Evolutionary conservation across 139 green algal genomes (phyloP), one percentile per base, ranked within the genome.

Genomic region (Protoeuglena noctilucae): DNA sequence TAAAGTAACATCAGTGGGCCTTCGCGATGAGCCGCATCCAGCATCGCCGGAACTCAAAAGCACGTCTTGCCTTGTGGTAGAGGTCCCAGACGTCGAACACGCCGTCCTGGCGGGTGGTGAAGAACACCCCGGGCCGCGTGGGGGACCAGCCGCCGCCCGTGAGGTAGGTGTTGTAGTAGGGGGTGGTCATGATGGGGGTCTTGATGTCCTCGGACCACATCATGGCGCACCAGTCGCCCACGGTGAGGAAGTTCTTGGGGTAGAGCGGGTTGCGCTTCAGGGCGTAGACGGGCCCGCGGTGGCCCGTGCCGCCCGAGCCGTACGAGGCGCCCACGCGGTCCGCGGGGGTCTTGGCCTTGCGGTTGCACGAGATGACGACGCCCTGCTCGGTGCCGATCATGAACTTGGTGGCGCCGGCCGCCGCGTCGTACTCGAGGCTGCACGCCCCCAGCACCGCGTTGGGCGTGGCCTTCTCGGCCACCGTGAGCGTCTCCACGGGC

Each of bases 161-260:
- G 53, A 94, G 59, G 63, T 93, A 84, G 23, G 62, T 67, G 48
- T 53, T 34, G 61, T 79, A 67, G 70, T 93, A 95, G 30, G 70
- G 76, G 46, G 79, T 87, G 52, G 74, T 82, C 27, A 95, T 79
- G 64, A 95, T 82, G 62, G 86, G 81, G 17, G 72, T 81, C 61
- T 75, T 75, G 51, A 94, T 60, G 71, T 95, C 87, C 60, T 95
- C 87, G 39, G 78, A 87, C 87, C 87, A 95, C 28, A 95, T 59
- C 2, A 85, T 68, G 31, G 79, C 77, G 0, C 81, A 88, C 87
- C 87, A 95, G 77, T 95, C 87, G 25, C 83, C 87, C 23, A 86
- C 71, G 31, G 67, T 79, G 25, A 95, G 58, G 66, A 95, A 94
- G 73, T 84, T 93, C 68, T 95, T 95, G 61, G 79, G 72, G 71